phyloP scores from a whole-genome alignment of 768 basidiomycete species.

The Hygrophorus pudorinus region DNA sequence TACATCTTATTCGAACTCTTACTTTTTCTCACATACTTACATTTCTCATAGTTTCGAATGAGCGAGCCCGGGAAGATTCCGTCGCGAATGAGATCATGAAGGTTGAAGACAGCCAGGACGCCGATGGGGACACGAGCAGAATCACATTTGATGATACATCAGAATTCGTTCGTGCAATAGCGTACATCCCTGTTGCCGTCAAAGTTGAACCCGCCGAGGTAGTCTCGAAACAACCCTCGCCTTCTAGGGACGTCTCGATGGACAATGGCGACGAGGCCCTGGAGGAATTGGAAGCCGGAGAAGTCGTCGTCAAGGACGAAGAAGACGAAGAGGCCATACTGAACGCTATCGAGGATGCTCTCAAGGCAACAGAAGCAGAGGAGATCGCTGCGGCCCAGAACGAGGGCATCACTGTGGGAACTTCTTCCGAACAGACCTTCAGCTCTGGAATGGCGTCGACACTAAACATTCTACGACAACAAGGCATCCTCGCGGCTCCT shows the following conservation, averaged over 20 bases:
- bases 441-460: slow-evolving; percentile 82
- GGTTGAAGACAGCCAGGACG: slow-evolving; percentile 32
- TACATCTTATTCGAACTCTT: slow-evolving; percentile 24
- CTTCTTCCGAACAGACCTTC: slow-evolving; percentile 70
- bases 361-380: slow-evolving; percentile 54
- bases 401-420: slow-evolving; percentile 40
- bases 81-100: slow-evolving; percentile 31
- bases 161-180: slow-evolving; percentile 86
- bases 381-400: slow-evolving; percentile 28
- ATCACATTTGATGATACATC: slow-evolving; percentile 94
- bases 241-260: slow-evolving; percentile 47
- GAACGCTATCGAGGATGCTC: slow-evolving; percentile 61
- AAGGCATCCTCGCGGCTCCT: slow-evolving; percentile 73
- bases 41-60: slow-evolving; percentile 46
- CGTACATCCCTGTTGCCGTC: slow-evolving; percentile 47
- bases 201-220: slow-evolving; percentile 38
- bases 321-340: slow-evolving; percentile 65
- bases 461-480: slow-evolving; percentile 78
- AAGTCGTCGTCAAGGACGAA: slow-evolving; percentile 71
- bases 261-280: slow-evolving; percentile 49
- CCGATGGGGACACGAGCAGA: slow-evolving; percentile 38
- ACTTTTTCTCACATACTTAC: slow-evolving; percentile 4
- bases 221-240: slow-evolving; percentile 22
- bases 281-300: slow-evolving; percentile 76
- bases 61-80: slow-evolving; percentile 42